These are phyloP conservation scores for Hypomontagnella submonticulosa DNA, from an alignment of 495 filamentous ascomycete species.

Conservation along the genomic window DNA sequence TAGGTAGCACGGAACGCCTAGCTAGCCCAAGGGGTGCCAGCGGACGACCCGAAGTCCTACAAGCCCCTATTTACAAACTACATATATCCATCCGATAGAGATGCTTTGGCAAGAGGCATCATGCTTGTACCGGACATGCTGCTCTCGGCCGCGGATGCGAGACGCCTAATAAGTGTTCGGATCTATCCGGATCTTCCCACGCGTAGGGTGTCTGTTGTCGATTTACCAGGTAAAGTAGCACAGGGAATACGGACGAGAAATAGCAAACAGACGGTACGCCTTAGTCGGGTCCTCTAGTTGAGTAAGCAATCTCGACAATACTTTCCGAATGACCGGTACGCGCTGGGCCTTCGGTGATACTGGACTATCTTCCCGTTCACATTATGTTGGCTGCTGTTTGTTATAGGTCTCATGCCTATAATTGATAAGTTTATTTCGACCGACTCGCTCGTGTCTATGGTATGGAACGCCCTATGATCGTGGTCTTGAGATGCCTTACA, in stretches of 20 bases:
- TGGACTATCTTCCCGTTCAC: not conserved
- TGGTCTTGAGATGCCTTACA: too few species aligned
- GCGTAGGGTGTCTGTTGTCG: not conserved
- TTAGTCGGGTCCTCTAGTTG: not conserved
- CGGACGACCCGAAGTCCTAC: too few species aligned
- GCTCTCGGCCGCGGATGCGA: conserved; percentile 26
- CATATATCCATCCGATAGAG: too few species aligned
- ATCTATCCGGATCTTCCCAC: conserved; percentile 25
- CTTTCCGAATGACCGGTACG: too few species aligned
- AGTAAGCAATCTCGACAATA: too few species aligned
- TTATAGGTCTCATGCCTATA: not conserved
- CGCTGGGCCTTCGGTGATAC: too few species aligned
- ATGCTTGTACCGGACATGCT: conserved; percentile 18
- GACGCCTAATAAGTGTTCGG: conserved; percentile 42
- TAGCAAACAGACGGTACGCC: conserved; percentile 11
- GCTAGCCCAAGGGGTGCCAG: too few species aligned
- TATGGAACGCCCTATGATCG: too few species aligned
- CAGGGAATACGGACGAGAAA: not conserved
- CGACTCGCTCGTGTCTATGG: too few species aligned
- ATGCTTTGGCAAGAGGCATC: conserved; percentile 8
- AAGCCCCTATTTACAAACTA: too few species aligned
- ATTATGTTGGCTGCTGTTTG: not conserved
- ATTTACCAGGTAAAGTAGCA: conserved; percentile 15
- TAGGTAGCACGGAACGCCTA: too few species aligned
- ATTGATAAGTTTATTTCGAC: too few species aligned